Evolutionary conservation across 1,284 basidiomycete genomes (phyloP).

Genomic region (Apiotrichum sp.): DNA sequence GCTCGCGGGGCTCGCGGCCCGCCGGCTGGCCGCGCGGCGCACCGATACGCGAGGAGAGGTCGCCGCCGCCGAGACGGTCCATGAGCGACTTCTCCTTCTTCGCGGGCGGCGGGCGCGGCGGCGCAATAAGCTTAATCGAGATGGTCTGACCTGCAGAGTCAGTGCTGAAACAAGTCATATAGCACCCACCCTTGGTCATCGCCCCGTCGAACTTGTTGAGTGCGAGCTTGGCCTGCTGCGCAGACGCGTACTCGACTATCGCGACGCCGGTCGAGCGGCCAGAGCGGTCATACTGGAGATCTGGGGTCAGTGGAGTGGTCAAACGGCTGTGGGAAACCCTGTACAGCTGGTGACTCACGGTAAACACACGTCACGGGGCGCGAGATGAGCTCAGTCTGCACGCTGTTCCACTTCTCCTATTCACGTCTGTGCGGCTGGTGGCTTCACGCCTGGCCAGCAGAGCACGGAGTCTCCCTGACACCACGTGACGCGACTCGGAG

Average conservation of each 20-base stretch:
- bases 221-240: constrained; percentile 71
- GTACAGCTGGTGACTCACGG: constrained; percentile 16
- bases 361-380: constrained; percentile 9
- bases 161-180: not conserved
- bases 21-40: not conserved
- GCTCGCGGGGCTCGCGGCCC: not conserved
- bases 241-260: constrained; percentile 71
- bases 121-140: constrained; percentile 56
- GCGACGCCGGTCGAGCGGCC: constrained; percentile 85
- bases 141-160: constrained; percentile 65
- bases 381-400: constrained; percentile 20
- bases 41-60: not conserved
- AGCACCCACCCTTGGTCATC: constrained; percentile 70
- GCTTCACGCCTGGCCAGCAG: no score
- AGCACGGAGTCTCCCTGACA: no score
- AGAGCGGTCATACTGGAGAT: constrained; percentile 79
- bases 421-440: not conserved
- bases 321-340: constrained; percentile 1
- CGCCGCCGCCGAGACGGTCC: constrained; percentile 6
- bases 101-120: constrained; percentile 9
- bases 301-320: constrained; percentile 13
- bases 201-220: constrained; percentile 83
- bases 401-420: not conserved
- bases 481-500: no score
- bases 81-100: constrained; percentile 4